Evolutionary conservation across 768 basidiomycete genomes (phyloP), one percentile per base, ranked within the genome.

Genomic region (Paxillus involutus): DNA sequence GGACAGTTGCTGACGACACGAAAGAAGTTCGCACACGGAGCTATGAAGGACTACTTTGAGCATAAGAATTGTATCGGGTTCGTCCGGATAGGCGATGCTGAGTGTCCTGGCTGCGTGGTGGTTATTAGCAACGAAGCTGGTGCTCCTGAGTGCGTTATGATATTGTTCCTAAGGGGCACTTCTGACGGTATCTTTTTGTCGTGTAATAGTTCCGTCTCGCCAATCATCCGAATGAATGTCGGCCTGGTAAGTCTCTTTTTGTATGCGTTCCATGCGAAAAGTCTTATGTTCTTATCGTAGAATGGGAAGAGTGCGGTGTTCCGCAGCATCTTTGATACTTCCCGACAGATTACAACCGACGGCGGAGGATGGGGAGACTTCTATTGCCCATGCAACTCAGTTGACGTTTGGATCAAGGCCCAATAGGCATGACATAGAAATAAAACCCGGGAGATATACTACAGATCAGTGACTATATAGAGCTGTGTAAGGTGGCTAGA

Each of bases 51-150:
- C 62, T 90, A 88, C 69, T 76, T 81, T 51, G 66, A 71, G 14
- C 66, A 78, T 42, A 76, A 63, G 24, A 84, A 88, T 58, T 91
- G 83, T 63, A 83, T 93, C 62, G 91, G 88, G 17, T 93, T 89
- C 60, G 83, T 88, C 52, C 81, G 91, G 41, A 71, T 73, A 67
- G 91, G 91, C 12, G 74, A 85, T 66, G 56, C 65, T 10, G 59
- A 66, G 40, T 80, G 78, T 62, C 59, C 67, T 11, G 89, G 88
- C 12, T 92, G 90, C 56, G 88, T 74, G 1, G 89, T 92, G 2
- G 68, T 91, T 16, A 63, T 91, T 12, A 88, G 86, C 66, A 91
- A 90, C 63, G 74, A 72, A 16, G 16, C 29, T 4, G 6, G 47
- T 30, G 14, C n/a, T 42, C n/a, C 29, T 16, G 49, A 55, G 67